Base-by-base conservation (phyloP, 305 asterid species). In the Plantago coronopus region DNA sequence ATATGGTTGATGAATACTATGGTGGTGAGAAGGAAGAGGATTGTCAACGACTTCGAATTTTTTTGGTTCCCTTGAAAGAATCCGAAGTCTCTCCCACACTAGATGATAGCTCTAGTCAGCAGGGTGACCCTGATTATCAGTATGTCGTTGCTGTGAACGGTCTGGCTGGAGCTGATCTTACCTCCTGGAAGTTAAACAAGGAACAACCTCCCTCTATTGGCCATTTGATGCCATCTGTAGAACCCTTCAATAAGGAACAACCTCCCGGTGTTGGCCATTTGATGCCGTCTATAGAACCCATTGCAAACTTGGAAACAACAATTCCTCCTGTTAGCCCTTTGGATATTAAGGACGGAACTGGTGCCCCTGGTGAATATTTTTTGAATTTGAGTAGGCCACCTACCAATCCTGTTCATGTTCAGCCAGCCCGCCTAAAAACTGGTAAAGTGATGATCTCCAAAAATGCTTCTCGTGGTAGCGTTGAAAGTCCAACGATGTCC, bases 81-180 rank as follows among this genome's bases (percentile, higher is more conserved):
- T 74, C 81, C 23, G 95, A 82, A 63, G 73, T 69, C 67, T 63
- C 78, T 11, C 64, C 45, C 65, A 37, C 77, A 46, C 47, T 67
- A 17, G 80, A 76, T 64, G 64, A 78, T 37, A 73, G 69, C 68
- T 23, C 70, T 59, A 62, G 59, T 54, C 86, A 73, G 68, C 80
- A 65, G 69, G 62, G 69, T 17, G 76, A 78, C 61, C 77, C 82
- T 7, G 83, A 72, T 74, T 77, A 76, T 69, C 83, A 81, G 53
- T 84, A 82, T 65, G 88, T 83, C 63, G 85, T 72, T 69, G 94
- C 88, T 57, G 87, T 82, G 44, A 87, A 81, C 77, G 86, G 87
- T 47, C 68, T 84, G 48, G 74, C 59, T 59, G 87, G 71, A 54
- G 72, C 62, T 47, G 87, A 78, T 71, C 71, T 70, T 55, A 66